Conservation (phyloP, 768 basidiomycete species). For the Rhodotorula kratochvilovae region DNA sequence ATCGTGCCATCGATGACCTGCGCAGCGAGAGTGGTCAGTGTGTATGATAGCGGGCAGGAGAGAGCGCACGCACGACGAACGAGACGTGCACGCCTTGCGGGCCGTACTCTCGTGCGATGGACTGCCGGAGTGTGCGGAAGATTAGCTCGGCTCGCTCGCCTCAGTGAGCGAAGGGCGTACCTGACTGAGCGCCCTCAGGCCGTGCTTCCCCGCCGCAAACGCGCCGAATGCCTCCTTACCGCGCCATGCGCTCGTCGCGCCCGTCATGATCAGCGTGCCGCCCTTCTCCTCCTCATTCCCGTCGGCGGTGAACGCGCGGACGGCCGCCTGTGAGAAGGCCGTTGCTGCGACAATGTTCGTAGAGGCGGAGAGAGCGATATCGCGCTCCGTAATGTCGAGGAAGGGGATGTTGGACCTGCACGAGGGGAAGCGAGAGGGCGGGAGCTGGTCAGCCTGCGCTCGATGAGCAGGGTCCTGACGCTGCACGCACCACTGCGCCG, state of each 20-base stretch:
- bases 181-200: constrained; percentile 27
- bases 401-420: constrained; percentile 35
- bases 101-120: constrained; percentile 46
- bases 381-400: constrained; percentile 27
- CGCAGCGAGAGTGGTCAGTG: background rate
- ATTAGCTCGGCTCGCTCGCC: background rate
- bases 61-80: constrained; percentile 42
- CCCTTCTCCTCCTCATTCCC: constrained; percentile 2
- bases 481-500: constrained; percentile 25
- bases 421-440: rapidly evolving
- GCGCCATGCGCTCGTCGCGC: constrained; percentile 31
- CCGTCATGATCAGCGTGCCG: constrained; percentile 35
- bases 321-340: constrained; percentile 22
- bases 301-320: constrained; percentile 7
- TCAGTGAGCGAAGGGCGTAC: background rate
- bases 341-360: constrained; percentile 34
- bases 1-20: constrained; percentile 38
- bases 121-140: constrained; percentile 24
- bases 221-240: constrained; percentile 27
- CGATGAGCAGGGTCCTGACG: background rate
- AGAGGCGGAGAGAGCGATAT: constrained; percentile 18
- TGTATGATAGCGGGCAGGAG: no score
- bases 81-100: constrained; percentile 47
- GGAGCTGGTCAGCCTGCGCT: no score
- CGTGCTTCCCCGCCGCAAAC: constrained; percentile 37